Conservation (phyloP, 169 alveolate genomes). For the Plasmodium inui region DNA sequence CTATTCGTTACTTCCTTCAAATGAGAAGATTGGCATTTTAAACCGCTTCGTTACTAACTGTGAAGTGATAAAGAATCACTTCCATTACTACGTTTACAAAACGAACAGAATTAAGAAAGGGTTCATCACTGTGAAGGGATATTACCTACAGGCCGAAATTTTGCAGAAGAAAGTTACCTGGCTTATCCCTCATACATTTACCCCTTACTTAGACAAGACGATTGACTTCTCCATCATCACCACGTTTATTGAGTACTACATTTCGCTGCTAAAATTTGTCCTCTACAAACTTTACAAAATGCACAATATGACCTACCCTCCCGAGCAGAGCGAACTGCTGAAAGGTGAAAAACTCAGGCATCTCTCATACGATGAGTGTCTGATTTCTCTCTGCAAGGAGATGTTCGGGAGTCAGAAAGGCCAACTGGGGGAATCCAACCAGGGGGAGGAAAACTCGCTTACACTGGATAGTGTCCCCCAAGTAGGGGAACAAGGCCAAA, state of each 20-base stretch:
- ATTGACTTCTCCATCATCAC: slow-evolving; percentile 87
- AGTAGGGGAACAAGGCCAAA: not conserved
- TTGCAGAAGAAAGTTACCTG: slow-evolving; percentile 94
- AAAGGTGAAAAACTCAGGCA: slow-evolving; percentile 50
- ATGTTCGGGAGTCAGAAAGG: not conserved
- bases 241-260: slow-evolving; percentile 94
- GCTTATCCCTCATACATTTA: slow-evolving; percentile 97
- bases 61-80: slow-evolving; percentile 13
- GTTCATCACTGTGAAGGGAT: slow-evolving; percentile 98
- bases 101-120: slow-evolving; percentile 84
- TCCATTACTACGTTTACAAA: slow-evolving; percentile 33
- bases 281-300: slow-evolving; percentile 93
- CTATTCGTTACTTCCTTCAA: slow-evolving; percentile 14
- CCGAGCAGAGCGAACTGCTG: slow-evolving; percentile 33
- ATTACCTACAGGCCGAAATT: slow-evolving; percentile 97
- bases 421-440: not conserved
- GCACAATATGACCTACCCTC: slow-evolving; percentile 90
- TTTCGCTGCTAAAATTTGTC: slow-evolving; percentile 92
- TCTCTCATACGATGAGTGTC: slow-evolving; percentile 5
- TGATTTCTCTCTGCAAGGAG: not conserved
- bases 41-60: slow-evolving; percentile 8
- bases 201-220: slow-evolving; percentile 82
- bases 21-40: slow-evolving; percentile 2
- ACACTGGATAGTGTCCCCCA: not conserved
- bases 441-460: no score